These are phyloP conservation scores for Colletotrichum coccodes DNA, from an alignment of 2,329 filamentous ascomycete species.

Conservation along the genomic window DNA sequence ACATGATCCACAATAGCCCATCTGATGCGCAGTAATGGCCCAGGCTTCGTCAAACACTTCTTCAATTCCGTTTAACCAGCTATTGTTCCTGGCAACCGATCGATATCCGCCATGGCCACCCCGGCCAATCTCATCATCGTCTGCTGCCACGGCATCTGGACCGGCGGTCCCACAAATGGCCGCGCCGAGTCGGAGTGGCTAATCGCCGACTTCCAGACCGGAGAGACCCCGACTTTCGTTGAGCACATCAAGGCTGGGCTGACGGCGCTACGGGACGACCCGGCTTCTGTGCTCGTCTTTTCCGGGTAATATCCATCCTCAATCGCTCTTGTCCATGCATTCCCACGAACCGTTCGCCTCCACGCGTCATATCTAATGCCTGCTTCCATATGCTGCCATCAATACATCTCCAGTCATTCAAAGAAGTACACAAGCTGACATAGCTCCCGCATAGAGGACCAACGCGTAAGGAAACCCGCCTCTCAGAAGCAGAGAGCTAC, in stretches of 20 bases:
- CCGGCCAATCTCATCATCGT: conserved; percentile 76
- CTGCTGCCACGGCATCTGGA: conserved; percentile 86
- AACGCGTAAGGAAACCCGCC: conserved; percentile 65
- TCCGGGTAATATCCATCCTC: conserved; percentile 69
- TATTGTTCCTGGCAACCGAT: neutral
- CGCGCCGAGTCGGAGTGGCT: conserved; percentile 72
- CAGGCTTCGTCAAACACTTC: too few species aligned
- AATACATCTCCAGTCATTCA: too few species aligned
- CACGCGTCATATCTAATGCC: too few species aligned
- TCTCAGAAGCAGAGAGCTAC: conserved; percentile 74
- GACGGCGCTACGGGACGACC: conserved; percentile 56
- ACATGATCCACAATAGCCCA: conserved; percentile 27
- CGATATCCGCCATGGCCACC: neutral
- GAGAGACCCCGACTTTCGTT: conserved; percentile 84
- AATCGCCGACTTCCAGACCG: conserved; percentile 80
- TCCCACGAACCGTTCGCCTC: too few species aligned
- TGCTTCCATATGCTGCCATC: too few species aligned
- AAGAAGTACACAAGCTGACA: neutral
- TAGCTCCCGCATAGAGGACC: conserved; percentile 59
- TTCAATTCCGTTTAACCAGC: too few species aligned
- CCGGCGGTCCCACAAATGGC: conserved; percentile 64
- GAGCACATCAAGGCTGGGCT: conserved; percentile 77
- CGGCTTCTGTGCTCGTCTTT: conserved; percentile 69
- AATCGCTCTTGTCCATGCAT: neutral
- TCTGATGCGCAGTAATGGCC: neutral